These are phyloP conservation scores for Dactylis glomerata DNA, from an alignment of 176 grass and related monocot genomes.

Conservation along the genomic window DNA sequence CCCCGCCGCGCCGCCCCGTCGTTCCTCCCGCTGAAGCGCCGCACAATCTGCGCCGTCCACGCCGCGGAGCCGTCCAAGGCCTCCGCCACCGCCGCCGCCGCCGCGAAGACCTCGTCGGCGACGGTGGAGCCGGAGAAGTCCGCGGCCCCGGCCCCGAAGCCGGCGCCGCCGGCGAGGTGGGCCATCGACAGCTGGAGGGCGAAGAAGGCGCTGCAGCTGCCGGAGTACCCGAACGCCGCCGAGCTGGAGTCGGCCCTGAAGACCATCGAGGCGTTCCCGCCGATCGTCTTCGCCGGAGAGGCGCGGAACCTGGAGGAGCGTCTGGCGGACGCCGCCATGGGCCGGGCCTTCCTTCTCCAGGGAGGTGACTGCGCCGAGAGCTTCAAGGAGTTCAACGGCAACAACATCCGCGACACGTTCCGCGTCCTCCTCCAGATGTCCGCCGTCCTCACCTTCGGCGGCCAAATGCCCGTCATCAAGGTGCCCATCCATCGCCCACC, in stretches of 20 bases:
- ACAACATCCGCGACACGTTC: conserved; percentile 79
- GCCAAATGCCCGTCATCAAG: conserved; percentile 71
- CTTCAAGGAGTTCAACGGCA: conserved; percentile 72
- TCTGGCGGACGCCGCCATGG: conserved; percentile 56
- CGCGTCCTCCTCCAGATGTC: conserved; percentile 70
- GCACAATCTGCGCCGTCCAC: conserved; percentile 37
- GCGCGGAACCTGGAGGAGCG: conserved; percentile 56
- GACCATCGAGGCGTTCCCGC: conserved; percentile 68
- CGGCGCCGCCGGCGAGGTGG: conserved; percentile 9
- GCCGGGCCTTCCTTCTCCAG: conserved; percentile 61
- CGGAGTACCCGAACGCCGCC: conserved; percentile 46
- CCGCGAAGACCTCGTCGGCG: conserved; percentile 20
- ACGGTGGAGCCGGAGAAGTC: conserved; percentile 17
- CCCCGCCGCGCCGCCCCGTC: background rate
- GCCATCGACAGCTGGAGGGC: conserved; percentile 54
- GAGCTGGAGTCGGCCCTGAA: conserved; percentile 51
- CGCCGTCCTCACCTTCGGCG: conserved; percentile 66
- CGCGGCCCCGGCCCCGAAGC: background rate
- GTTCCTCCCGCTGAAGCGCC: conserved; percentile 29
- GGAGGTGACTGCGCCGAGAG: conserved; percentile 83
- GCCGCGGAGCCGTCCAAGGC: conserved; percentile 46
- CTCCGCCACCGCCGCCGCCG: background rate
- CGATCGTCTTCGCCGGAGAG: conserved; percentile 70
- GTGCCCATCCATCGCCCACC: background rate
- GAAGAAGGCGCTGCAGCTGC: conserved; percentile 64